A percentile compares a stretch with the other conserved stretches of the same genome.
Evolutionary conservation across 2,329 filamentous ascomycete species (phyloP).

Genomic region (Alternaria triticimaculans): DNA sequence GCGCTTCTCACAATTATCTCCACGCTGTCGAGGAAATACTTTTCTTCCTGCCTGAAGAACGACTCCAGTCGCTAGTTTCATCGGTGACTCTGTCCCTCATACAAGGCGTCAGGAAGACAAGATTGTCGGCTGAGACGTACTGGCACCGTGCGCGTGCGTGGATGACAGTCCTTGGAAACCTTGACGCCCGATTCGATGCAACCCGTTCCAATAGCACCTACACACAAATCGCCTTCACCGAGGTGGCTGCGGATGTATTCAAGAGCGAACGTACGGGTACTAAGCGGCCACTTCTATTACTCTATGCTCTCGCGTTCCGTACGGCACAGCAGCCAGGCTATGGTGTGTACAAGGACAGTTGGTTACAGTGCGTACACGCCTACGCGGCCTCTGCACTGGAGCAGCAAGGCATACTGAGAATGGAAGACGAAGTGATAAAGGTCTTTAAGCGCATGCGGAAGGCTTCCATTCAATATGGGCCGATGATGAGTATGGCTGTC

Average conservation of each 20-base stretch:
- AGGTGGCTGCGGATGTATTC: conserved; percentile 5
- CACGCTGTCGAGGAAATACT: conserved; percentile 14
- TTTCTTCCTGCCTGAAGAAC: conserved; percentile 17
- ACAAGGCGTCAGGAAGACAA: neutral
- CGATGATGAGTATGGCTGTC: conserved; percentile 16
- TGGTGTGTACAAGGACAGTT: neutral
- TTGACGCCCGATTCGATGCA: conserved; percentile 14
- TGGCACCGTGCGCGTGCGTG: conserved; percentile 17
- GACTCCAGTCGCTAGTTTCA: conserved; percentile 10
- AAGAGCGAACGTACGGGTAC: neutral
- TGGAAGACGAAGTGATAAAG: conserved; percentile 17
- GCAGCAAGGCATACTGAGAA: neutral
- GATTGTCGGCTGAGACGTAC: neutral
- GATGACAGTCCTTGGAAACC: conserved; percentile 25
- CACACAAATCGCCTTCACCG: neutral
- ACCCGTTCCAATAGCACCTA: neutral
- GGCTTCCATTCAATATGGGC: conserved; percentile 19
- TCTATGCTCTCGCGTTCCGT: conserved; percentile 5
- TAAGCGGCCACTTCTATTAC: neutral
- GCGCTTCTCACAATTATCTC: conserved; percentile 1
- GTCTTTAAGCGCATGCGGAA: conserved; percentile 20
- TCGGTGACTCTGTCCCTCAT: conserved; percentile 16
- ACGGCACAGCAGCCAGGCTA: neutral
- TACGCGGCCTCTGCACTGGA: neutral
- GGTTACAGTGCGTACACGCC: conserved; percentile 2